Conservation (phyloP, 164 flowering plant species). For the Liriodendron chinense region DNA sequence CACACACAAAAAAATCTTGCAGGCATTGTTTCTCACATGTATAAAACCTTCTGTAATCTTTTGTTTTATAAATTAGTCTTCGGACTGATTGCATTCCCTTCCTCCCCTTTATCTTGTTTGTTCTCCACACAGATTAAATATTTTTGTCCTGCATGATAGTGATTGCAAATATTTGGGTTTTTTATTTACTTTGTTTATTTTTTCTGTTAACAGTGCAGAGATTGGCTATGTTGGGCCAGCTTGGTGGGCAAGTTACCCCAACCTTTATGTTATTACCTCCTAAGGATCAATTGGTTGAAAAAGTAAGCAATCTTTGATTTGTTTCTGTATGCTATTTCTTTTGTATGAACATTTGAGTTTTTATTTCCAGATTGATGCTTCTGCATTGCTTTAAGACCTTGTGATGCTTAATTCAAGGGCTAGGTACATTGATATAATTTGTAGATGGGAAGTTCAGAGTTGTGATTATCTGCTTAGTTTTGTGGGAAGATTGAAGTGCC, state of each 20-base stretch:
- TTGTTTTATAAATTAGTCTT: not conserved
- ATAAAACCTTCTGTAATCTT: not conserved
- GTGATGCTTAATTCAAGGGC: not conserved
- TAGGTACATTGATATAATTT: not conserved
- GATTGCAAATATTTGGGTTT: not conserved
- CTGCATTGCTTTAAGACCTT: not conserved
- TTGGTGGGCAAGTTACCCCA: constrained; percentile 36
- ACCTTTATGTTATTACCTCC: constrained; percentile 52
- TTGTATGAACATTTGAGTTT: not conserved
- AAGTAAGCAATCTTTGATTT: constrained; percentile 37
- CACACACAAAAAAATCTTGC: no score
- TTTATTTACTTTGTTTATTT: not conserved
- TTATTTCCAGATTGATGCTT: not conserved
- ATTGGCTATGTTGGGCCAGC: constrained; percentile 30
- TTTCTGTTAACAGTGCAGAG: constrained; percentile 45
- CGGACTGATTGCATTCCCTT: not conserved
- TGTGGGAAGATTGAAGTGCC: not conserved
- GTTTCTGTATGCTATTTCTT: not conserved
- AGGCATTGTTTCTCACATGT: not conserved
- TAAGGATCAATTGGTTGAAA: constrained; percentile 75
- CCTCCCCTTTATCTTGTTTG: not conserved
- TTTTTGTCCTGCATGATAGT: not conserved
- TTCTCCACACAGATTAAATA: not conserved
- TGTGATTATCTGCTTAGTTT: not conserved
- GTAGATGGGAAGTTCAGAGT: not conserved